Evolutionary conservation across 176 grass and related monocot genomes (phyloP).

Genomic region (Raddia guianensis): DNA sequence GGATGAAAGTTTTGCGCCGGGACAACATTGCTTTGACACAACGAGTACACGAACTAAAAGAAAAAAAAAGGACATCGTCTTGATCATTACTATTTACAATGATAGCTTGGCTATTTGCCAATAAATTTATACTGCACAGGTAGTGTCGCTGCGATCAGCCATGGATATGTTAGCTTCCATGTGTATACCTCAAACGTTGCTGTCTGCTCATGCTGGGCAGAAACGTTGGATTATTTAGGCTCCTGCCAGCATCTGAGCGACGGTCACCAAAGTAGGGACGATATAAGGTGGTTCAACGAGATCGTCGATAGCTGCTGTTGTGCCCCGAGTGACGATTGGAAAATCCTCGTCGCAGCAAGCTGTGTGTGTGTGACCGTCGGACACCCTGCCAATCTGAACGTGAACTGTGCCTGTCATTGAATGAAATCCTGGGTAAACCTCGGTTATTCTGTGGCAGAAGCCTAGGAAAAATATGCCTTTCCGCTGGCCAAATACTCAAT

Average conservation of each 20-base stretch:
- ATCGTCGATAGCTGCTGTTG: constrained; percentile 12
- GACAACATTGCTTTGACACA: constrained; percentile 24
- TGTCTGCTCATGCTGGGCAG: constrained; percentile 45
- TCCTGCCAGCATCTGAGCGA: constrained; percentile 26
- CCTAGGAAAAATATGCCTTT: constrained; percentile 36
- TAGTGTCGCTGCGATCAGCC: neutral
- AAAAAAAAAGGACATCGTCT: neutral
- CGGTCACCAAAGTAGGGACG: constrained; percentile 9
- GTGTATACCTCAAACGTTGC: constrained; percentile 46
- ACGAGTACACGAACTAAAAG: constrained; percentile 28
- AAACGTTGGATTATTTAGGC: constrained; percentile 37
- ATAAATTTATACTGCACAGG: constrained; percentile 33
- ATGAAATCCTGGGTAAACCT: constrained; percentile 26
- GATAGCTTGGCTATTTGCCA: constrained; percentile 31
- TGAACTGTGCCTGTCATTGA: constrained; percentile 45
- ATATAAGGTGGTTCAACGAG: constrained; percentile 24
- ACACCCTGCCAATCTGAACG: constrained; percentile 49
- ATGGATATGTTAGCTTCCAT: constrained; percentile 42
- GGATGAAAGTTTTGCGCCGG: constrained; percentile 16
- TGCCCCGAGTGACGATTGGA: constrained; percentile 18
- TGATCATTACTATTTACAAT: constrained; percentile 39
- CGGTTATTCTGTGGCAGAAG: constrained; percentile 29
- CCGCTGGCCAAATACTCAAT: constrained; percentile 43
- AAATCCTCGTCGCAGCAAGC: constrained; percentile 29
- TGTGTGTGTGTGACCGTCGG: constrained; percentile 35